These are phyloP conservation scores for Pachyrhizus erosus DNA, from an alignment of 306 rosid genomes.

Conservation along the genomic window DNA sequence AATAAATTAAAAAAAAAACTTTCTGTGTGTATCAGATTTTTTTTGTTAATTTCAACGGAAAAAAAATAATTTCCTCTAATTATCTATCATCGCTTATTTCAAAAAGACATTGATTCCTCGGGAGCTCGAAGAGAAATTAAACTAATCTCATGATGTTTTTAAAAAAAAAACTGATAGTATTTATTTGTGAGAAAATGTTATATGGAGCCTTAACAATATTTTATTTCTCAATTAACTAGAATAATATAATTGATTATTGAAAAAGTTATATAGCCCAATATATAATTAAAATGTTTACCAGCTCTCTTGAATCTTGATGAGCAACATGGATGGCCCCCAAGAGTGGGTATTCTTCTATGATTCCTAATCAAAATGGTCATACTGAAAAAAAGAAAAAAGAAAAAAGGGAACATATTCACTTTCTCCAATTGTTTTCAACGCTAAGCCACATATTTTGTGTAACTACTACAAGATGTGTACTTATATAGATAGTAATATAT, in stretches of 20 bases:
- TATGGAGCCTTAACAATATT: too few species aligned
- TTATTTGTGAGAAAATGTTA: too few species aligned
- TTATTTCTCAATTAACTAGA: too few species aligned
- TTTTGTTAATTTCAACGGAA: too few species aligned
- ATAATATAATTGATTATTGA: background rate
- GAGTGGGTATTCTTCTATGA: slow-evolving; percentile 13
- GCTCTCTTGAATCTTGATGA: background rate
- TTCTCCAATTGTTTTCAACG: background rate
- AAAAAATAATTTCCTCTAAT: background rate
- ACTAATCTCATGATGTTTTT: too few species aligned
- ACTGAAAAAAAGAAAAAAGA: too few species aligned
- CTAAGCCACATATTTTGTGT: slow-evolving; percentile 42
- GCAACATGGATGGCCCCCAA: slow-evolving; percentile 20
- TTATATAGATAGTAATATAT: slow-evolving; percentile 34
- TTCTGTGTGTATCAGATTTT: background rate
- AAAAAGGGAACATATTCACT: slow-evolving; percentile 18
- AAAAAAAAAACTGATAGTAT: too few species aligned
- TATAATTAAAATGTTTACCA: slow-evolving; percentile 16
- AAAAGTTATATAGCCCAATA: background rate
- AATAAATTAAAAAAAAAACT: background rate
- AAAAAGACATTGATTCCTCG: too few species aligned
- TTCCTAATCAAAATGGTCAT: background rate
- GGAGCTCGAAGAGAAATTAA: too few species aligned
- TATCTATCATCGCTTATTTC: background rate
- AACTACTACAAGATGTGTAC: background rate